Conservation (phyloP, 768 basidiomycete genomes). For the Imleria badia region DNA sequence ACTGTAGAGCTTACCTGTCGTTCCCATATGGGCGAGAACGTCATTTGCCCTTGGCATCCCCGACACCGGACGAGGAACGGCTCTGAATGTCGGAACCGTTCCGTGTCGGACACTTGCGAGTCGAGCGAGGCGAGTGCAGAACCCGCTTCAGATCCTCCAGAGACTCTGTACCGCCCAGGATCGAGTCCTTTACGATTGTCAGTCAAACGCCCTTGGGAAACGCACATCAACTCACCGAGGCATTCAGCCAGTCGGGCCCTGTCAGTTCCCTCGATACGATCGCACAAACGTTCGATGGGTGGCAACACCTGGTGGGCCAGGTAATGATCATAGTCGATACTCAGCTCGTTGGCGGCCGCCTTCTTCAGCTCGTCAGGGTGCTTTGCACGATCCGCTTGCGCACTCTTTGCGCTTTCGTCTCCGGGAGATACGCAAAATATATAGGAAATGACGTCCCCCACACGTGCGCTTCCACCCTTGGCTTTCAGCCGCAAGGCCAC, state of each 20-base stretch:
- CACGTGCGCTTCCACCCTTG: constrained; percentile 74
- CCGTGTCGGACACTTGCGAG: constrained; percentile 83
- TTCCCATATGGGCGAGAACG: constrained; percentile 60
- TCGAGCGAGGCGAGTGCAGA: constrained; percentile 73
- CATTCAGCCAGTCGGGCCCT: constrained; percentile 91
- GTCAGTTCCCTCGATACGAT: constrained; percentile 95
- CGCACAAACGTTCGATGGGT: constrained; percentile 92
- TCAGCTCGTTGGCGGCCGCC: constrained; percentile 54
- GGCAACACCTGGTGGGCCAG: constrained; percentile 90
- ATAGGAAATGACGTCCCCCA: constrained; percentile 94
- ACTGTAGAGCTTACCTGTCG: constrained; percentile 45
- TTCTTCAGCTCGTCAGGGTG: constrained; percentile 91
- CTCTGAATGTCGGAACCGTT: constrained; percentile 78
- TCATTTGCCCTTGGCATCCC: constrained; percentile 58
- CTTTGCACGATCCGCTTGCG: constrained; percentile 86
- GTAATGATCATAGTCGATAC: constrained; percentile 91
- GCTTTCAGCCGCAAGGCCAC: constrained; percentile 90
- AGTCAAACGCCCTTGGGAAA: neutral
- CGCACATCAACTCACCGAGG: constrained; percentile 57
- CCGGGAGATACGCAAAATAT: constrained; percentile 85
- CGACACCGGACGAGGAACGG: constrained; percentile 78
- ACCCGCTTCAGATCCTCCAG: constrained; percentile 53
- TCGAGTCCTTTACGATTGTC: constrained; percentile 47
- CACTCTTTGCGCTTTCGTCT: constrained; percentile 65
- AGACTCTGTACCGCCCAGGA: constrained; percentile 52